Conservation (phyloP, 1,284 basidiomycete genomes). For the Marasmius fiardii region DNA sequence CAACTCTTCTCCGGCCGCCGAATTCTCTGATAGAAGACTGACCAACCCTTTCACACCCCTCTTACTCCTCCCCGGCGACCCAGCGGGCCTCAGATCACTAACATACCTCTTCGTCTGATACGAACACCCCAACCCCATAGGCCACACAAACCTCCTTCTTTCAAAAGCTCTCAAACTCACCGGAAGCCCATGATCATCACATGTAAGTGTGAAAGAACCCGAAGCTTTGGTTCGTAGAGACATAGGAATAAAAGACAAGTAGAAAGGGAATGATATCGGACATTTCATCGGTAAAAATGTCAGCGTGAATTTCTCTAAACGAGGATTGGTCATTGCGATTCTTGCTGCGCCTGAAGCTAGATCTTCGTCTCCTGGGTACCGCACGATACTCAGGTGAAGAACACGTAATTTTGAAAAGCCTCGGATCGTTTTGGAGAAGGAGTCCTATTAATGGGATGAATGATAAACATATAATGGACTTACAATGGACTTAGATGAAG, state of each 20-base stretch:
- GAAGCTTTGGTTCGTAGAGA: slow-evolving; percentile 29
- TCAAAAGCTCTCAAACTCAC: slow-evolving; percentile 33
- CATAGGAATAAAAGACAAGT: slow-evolving; percentile 34
- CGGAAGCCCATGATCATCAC: slow-evolving; percentile 45
- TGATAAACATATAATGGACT: slow-evolving; percentile 5
- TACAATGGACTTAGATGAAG: neutral
- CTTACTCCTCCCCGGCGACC: slow-evolving; percentile 32
- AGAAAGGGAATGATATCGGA: slow-evolving; percentile 35
- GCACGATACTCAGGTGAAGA: slow-evolving; percentile 59
- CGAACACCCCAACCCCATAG: slow-evolving; percentile 36
- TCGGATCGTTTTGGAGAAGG: slow-evolving; percentile 52
- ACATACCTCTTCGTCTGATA: slow-evolving; percentile 34
- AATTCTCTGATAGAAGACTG: slow-evolving; percentile 50
- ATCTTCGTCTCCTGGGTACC: slow-evolving; percentile 59
- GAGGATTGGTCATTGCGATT: slow-evolving; percentile 63
- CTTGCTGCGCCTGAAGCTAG: slow-evolving; percentile 54
- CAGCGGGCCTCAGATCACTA: slow-evolving; percentile 46
- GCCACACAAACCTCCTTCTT: slow-evolving; percentile 34
- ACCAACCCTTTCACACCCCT: slow-evolving; percentile 31
- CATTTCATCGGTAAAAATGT: slow-evolving; percentile 52
- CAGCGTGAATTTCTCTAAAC: slow-evolving; percentile 58
- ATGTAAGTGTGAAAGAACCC: slow-evolving; percentile 56
- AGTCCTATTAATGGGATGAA: slow-evolving; percentile 34
- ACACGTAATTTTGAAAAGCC: slow-evolving; percentile 58
- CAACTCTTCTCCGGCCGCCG: slow-evolving; percentile 66